A percentile compares a stretch with the other conserved stretches of the same genome.
Evolutionary conservation across 139 green algal genomes (phyloP).

Genomic region (Tetradesmus obliquus): DNA sequence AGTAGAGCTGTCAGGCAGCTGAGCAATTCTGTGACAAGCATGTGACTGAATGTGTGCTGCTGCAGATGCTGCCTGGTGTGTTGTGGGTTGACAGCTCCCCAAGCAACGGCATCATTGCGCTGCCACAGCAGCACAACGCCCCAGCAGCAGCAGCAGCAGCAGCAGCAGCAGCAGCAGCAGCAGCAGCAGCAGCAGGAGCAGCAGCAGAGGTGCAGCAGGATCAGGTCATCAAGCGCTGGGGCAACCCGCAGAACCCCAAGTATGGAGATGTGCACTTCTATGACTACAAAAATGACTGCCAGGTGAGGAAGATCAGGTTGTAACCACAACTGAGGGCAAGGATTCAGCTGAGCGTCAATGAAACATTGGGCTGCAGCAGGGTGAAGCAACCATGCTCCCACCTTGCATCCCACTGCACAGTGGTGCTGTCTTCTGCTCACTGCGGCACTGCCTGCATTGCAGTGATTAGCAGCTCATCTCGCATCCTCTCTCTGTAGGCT

Average conservation of each 20-base stretch:
- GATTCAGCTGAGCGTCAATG: neutral
- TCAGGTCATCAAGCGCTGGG: conserved; percentile 67
- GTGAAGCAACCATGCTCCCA: neutral
- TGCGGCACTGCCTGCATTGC: too few species aligned
- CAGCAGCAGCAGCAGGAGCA: neutral
- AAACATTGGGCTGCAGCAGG: neutral
- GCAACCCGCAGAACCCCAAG: conserved; percentile 19
- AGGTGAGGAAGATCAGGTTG: conserved; percentile 1
- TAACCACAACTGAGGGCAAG: neutral
- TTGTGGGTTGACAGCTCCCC: conserved; percentile 82
- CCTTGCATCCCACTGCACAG: neutral
- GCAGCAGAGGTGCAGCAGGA: neutral
- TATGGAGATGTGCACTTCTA: conserved; percentile 88
- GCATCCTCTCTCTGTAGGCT: too few species aligned
- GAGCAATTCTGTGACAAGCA: neutral
- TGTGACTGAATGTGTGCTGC: neutral
- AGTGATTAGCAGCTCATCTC: too few species aligned
- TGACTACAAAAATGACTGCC: conserved; percentile 67
- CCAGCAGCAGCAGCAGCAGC: neutral
- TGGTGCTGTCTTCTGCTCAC: too few species aligned
- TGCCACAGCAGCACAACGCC: neutral
- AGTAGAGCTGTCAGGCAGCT: neutral
- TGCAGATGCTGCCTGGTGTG: conserved; percentile 59
- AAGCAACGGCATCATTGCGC: conserved; percentile 55
- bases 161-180: neutral